Percentiles rank a stretch among this genome's conserved stretches.
These are phyloP conservation scores for Forsythia suspensa DNA, from an alignment of 257 asterid species.

Conservation along the genomic window DNA sequence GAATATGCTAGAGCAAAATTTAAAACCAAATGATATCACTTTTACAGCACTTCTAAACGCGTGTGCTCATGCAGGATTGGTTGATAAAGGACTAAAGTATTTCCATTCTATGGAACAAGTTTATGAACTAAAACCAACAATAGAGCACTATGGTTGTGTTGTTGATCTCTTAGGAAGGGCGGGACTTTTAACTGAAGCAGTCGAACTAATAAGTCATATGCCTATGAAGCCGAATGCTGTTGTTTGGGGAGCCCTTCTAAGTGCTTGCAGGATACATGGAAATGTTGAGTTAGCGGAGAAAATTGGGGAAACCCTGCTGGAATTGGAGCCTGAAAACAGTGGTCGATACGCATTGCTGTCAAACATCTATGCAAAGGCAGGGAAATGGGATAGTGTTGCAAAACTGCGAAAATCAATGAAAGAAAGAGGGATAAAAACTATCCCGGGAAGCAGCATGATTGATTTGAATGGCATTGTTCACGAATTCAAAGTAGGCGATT, in stretches of 20 bases:
- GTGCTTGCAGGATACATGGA: constrained; percentile 52
- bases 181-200: constrained; percentile 52
- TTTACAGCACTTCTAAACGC: constrained; percentile 45
- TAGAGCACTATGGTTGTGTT: constrained; percentile 60
- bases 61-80: constrained; percentile 59
- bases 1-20: constrained; percentile 33
- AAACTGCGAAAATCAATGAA: constrained; percentile 46
- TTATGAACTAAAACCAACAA: constrained; percentile 32
- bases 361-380: constrained; percentile 54
- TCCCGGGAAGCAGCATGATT: constrained; percentile 37
- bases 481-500: constrained; percentile 50
- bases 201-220: constrained; percentile 39
- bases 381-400: constrained; percentile 48
- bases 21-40: constrained; percentile 46
- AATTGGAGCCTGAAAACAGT: constrained; percentile 47
- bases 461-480: constrained; percentile 34
- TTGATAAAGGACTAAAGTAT: constrained; percentile 41
- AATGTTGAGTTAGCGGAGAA: constrained; percentile 48
- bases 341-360: constrained; percentile 50
- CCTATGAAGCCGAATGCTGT: constrained; percentile 47
- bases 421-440: constrained; percentile 38
- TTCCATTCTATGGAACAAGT: constrained; percentile 39
- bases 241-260: constrained; percentile 54
- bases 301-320: constrained; percentile 42
- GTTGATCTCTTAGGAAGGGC: constrained; percentile 57